Evolutionary conservation across 306 rosid species (phyloP).

Genomic region (Luffa acutangula): DNA sequence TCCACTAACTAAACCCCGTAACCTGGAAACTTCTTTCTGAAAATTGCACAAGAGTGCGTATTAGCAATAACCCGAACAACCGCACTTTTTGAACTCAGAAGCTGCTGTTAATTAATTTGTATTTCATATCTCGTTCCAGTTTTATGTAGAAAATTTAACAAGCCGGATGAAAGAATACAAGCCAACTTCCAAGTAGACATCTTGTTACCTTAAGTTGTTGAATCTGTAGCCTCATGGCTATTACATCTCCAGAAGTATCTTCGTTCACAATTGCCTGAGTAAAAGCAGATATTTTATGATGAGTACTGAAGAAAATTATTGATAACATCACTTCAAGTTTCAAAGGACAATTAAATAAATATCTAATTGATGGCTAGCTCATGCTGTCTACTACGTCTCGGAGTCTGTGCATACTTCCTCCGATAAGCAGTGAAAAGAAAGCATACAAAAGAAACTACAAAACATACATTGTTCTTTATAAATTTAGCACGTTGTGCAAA

Average conservation of each 20-base stretch:
- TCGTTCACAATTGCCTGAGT: conserved; percentile 89
- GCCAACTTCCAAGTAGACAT: not conserved
- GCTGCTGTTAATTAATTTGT: not conserved
- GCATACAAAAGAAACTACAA: not conserved
- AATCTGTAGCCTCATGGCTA: conserved; percentile 90
- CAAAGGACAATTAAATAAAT: not conserved
- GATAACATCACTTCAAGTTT: not conserved
- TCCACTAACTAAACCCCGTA: conserved; percentile 53
- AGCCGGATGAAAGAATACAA: not conserved
- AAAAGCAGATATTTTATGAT: conserved; percentile 1
- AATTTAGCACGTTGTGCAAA: conserved; percentile 96
- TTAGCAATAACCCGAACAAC: not conserved
- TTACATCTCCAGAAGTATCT: conserved; percentile 92
- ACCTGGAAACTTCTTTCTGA: conserved; percentile 80
- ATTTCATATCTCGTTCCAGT: not conserved
- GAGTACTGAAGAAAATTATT: not conserved
- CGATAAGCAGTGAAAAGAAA: not conserved
- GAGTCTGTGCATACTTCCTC: not conserved
- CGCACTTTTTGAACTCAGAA: not conserved
- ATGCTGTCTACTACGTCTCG: not conserved
- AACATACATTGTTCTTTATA: conserved; percentile 81
- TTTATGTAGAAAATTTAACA: not conserved
- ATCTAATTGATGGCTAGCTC: not conserved
- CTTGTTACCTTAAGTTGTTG: conserved; percentile 79
- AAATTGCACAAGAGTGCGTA: conserved; percentile 6